These are phyloP conservation scores for Lactarius sanguifluus DNA, from an alignment of 768 basidiomycete species.

Conservation along the genomic window DNA sequence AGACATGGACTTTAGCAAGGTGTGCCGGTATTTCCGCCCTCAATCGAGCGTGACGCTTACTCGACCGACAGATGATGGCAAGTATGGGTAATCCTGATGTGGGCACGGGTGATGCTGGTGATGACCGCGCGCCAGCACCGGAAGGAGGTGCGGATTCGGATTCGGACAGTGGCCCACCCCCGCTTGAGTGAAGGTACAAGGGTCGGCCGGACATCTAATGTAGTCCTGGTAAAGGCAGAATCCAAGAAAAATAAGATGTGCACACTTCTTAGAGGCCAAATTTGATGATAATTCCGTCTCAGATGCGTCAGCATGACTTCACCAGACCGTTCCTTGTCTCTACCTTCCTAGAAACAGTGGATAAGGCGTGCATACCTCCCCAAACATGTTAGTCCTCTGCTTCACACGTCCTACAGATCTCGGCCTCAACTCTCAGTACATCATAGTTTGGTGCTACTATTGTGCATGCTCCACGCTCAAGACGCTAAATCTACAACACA, in stretches of 20 bases:
- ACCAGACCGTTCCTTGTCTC: neutral
- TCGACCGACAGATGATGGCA: slow-evolving; percentile 43
- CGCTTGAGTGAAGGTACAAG: slow-evolving; percentile 51
- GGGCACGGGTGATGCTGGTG: slow-evolving; percentile 13
- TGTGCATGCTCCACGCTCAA: too few species aligned
- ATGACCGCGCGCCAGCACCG: slow-evolving; percentile 31
- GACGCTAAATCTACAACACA: too few species aligned
- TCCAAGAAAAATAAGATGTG: slow-evolving; percentile 11
- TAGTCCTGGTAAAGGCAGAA: slow-evolving; percentile 9
- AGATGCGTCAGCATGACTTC: neutral
- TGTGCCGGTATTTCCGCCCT: slow-evolving; percentile 32
- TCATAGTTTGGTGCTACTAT: too few species aligned
- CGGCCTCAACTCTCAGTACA: neutral
- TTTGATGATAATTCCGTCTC: neutral
- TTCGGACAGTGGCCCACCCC: slow-evolving; percentile 66
- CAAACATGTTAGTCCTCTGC: neutral
- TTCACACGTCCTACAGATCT: neutral
- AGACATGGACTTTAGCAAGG: slow-evolving; percentile 68
- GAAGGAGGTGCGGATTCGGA: slow-evolving; percentile 43
- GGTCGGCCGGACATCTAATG: neutral
- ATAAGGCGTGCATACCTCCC: neutral
- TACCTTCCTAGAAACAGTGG: neutral
- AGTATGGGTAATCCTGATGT: slow-evolving; percentile 33
- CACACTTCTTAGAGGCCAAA: neutral
- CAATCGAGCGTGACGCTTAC: slow-evolving; percentile 2